These are phyloP conservation scores for Hibiscus trionum DNA, from an alignment of 345 rosid genomes.

Conservation along the genomic window DNA sequence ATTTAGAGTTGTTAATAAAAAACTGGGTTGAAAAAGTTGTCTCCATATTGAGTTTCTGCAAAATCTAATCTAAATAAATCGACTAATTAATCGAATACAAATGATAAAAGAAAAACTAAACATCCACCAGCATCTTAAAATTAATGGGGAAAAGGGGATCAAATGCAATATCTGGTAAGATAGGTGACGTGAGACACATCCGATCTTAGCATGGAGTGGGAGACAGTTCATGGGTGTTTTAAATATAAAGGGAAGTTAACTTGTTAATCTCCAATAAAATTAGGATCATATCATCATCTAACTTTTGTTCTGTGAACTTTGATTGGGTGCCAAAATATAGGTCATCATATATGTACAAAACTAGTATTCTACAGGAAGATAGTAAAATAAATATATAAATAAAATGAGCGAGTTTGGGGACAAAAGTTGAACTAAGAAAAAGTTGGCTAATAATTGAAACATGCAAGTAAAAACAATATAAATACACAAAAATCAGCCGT, in stretches of 20 bases:
- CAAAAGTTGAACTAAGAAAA: constrained; percentile 7
- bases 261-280: constrained; percentile 22
- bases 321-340: constrained; percentile 13
- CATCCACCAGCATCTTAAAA: constrained; percentile 22
- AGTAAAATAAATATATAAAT: not conserved
- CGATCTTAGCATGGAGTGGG: constrained; percentile 36
- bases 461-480: constrained; percentile 1
- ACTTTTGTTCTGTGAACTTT: constrained; percentile 8
- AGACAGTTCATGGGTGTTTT: constrained; percentile 65
- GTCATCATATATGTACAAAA: not conserved
- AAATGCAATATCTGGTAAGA: constrained; percentile 37
- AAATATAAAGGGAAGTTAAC: not conserved
- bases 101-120: too few species aligned
- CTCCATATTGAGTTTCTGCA: too few species aligned
- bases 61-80: too few species aligned
- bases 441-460: constrained; percentile 36
- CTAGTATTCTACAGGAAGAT: not conserved
- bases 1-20: too few species aligned
- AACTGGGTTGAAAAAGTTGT: too few species aligned
- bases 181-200: constrained; percentile 71
- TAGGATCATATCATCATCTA: not conserved
- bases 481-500: constrained; percentile 5
- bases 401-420: not conserved
- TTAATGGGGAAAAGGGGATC: not conserved
- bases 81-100: too few species aligned